Conservation (phyloP, 441 rosid species). For the Melastoma candidum region DNA sequence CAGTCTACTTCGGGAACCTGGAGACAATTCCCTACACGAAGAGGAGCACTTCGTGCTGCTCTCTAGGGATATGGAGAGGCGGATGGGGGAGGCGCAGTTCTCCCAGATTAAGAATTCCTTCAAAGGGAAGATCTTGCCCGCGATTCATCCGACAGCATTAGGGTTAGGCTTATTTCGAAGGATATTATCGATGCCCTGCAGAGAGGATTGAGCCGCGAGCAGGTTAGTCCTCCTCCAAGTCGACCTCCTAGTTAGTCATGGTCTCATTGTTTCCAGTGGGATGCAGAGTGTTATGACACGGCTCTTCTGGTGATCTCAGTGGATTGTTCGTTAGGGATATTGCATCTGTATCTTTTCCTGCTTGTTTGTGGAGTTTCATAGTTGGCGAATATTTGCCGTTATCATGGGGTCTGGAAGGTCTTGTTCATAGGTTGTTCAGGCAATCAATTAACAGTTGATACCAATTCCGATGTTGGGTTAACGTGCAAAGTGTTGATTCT, state of each 20-base stretch:
- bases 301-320: not conserved
- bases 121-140: conserved; percentile 68
- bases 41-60: conserved; percentile 73
- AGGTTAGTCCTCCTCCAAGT: conserved; percentile 3
- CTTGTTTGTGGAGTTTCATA: no score
- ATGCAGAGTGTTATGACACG: not conserved
- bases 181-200: conserved; percentile 70
- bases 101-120: conserved; percentile 41
- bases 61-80: conserved; percentile 56
- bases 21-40: conserved; percentile 88
- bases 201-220: conserved; percentile 52
- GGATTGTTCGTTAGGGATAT: no score
- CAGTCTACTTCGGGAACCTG: conserved; percentile 58
- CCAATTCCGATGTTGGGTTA: no score
- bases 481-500: no score
- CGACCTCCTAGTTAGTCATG: not conserved
- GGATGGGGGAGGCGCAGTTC: conserved; percentile 60
- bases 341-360: no score
- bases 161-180: conserved; percentile 60
- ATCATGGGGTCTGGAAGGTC: no score
- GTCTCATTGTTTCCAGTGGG: not conserved
- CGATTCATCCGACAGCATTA: conserved; percentile 72
- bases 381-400: no score
- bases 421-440: no score
- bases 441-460: no score